These are phyloP conservation scores for Boletus mariae DNA, from an alignment of 1,284 basidiomycete genomes.

Conservation along the genomic window DNA sequence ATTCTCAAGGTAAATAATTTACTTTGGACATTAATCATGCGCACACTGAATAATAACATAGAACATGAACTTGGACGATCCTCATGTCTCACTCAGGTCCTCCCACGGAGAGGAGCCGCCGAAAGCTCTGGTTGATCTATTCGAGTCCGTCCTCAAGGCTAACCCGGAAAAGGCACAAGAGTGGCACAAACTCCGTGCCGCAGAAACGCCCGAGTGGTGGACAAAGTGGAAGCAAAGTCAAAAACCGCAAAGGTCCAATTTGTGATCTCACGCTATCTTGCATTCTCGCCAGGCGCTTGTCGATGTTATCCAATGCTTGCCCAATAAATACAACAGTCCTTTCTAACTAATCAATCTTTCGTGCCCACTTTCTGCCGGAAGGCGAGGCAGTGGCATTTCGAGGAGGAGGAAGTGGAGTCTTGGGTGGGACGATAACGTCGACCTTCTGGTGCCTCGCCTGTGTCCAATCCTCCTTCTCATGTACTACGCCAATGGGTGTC, in stretches of 20 bases:
- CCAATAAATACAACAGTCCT: conserved; percentile 16
- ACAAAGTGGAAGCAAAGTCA: conserved; percentile 28
- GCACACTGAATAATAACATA: conserved; percentile 10
- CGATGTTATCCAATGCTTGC: background rate
- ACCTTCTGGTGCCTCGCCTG: conserved; percentile 34
- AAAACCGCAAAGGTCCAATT: conserved; percentile 8
- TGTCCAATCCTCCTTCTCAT: conserved; percentile 31
- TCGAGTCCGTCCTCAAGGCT: conserved; percentile 29
- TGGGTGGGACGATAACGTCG: conserved; percentile 41
- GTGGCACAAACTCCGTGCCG: conserved; percentile 26
- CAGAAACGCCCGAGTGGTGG: conserved; percentile 29
- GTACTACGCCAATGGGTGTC: conserved; percentile 17
- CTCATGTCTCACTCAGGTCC: conserved; percentile 11
- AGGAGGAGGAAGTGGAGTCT: conserved; percentile 40
- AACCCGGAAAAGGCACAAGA: conserved; percentile 19
- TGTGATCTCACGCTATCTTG: conserved; percentile 1
- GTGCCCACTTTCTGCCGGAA: conserved; percentile 61
- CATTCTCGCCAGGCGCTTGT: background rate
- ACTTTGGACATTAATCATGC: background rate
- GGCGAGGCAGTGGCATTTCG: conserved; percentile 36
- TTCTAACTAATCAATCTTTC: conserved; percentile 58
- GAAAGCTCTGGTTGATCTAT: conserved; percentile 18
- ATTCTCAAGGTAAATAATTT: conserved; percentile 24
- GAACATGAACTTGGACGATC: conserved; percentile 21
- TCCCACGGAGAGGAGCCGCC: conserved; percentile 10